Conservation (phyloP, 257 asterid species). For the Salvia splendens region DNA sequence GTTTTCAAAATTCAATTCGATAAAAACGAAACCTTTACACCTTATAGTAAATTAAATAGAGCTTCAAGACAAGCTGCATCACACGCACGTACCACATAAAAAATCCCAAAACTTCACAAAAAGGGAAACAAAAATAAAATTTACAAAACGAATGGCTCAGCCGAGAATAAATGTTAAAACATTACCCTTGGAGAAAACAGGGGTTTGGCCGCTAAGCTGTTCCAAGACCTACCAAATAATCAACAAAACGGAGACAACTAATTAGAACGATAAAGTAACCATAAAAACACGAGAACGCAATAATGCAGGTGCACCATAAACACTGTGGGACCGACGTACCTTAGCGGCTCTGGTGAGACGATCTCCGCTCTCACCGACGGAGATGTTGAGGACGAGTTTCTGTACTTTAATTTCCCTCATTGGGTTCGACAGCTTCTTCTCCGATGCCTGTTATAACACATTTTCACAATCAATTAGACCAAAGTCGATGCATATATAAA, state of each 20-base stretch:
- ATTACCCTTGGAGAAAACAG: conserved; percentile 49
- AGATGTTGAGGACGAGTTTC: conserved; percentile 49
- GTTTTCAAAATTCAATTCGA: no score
- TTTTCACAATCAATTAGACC: conserved; percentile 19
- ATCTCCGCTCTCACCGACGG: conserved; percentile 53
- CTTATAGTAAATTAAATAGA: background rate
- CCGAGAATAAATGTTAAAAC: background rate
- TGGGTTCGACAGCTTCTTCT: conserved; percentile 47
- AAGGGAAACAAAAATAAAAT: background rate
- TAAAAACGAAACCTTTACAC: no score
- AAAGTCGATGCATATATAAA: background rate
- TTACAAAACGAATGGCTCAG: background rate
- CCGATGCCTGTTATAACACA: conserved; percentile 51
- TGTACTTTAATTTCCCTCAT: conserved; percentile 52
- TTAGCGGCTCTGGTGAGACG: conserved; percentile 51
- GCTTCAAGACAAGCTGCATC: no score
- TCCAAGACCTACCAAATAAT: conserved; percentile 36
- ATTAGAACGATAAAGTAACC: background rate
- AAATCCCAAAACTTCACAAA: background rate
- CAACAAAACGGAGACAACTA: background rate
- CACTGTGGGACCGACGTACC: conserved; percentile 19
- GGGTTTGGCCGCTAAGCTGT: conserved; percentile 47
- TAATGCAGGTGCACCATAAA: background rate
- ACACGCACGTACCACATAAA: background rate
- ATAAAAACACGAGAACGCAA: background rate